Evolutionary conservation across 345 rosid genomes (phyloP), one percentile per base, ranked within the genome.

Genomic region (Crucihimalaya himalaica): DNA sequence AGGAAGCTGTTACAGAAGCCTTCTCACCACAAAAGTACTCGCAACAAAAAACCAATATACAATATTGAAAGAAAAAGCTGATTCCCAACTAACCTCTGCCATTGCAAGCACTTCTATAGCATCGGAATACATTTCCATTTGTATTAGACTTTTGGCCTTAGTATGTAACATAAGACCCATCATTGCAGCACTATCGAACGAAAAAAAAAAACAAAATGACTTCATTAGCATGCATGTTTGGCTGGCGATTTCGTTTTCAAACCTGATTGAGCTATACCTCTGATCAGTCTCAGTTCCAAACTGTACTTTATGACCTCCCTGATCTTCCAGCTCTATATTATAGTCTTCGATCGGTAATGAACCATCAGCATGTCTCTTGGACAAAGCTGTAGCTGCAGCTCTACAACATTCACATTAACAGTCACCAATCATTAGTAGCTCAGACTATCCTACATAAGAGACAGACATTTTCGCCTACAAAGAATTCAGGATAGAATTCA

Each of bases 121-220:
- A 81, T 95, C 97, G 56, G 81, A 71, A 71, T 80, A 89, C 89
- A 80, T 81, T 45, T 83, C 80, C 71, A 46, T 86, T 72, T 52
- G 82, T 8, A 95, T 83, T 40, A 91, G 73, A 32, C 80, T 83
- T 79, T 94, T 94, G 18, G 83, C 97, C 74, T 84, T 89, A 16
- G 91, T 80, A 63, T 95, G 97, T 68, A 95, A 88, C 92, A 91
- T 88, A 82, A 95, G 83, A 56, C 97, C 99, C 91, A 86, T 91
- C 97, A 91, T 89, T 59, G 86, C 83, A 7, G 96, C 93, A 79
- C 99, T 91, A 79, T 73, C 56, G 60, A 80, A 70, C 25, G 27
- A 19, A 73, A 5, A 5, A 6, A 65, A 15, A 72, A 72, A 5
- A 12, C 1, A 29, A 72, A 43, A 13, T 3, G n/a, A 28, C n/a